Evolutionary conservation across 345 rosid species (phyloP).

Genomic region (Aquilaria sinensis): DNA sequence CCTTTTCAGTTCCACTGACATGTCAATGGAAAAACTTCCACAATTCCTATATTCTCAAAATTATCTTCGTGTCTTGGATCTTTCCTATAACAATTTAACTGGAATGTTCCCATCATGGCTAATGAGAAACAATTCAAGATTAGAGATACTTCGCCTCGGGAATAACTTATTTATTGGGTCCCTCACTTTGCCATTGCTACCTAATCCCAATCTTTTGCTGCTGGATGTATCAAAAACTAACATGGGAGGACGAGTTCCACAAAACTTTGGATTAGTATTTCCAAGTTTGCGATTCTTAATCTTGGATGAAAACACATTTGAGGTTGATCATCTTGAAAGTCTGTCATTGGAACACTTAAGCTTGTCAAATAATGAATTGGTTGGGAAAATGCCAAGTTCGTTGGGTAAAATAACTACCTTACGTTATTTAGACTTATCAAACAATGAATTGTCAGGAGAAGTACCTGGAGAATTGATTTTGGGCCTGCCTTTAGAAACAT

Average conservation of each 20-base stretch:
- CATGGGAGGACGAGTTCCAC: slow-evolving; percentile 9
- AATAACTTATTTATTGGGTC: slow-evolving; percentile 6
- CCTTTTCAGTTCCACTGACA: background rate
- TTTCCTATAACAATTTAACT: background rate
- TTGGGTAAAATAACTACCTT: slow-evolving; percentile 5
- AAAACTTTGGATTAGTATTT: slow-evolving; percentile 4
- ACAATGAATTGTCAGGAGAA: slow-evolving; percentile 14
- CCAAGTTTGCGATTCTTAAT: background rate
- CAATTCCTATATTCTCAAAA: slow-evolving; percentile 12
- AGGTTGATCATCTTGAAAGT: no score
- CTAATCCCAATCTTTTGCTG: no score
- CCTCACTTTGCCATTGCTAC: background rate
- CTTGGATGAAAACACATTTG: no score
- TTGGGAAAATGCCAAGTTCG: slow-evolving; percentile 20
- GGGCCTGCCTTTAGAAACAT: background rate
- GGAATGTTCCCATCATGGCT: slow-evolving; percentile 24
- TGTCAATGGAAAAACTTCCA: background rate
- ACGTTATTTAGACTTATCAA: slow-evolving; percentile 10
- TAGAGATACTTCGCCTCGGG: background rate
- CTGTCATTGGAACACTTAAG: background rate
- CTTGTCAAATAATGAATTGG: slow-evolving; percentile 14
- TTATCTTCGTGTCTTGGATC: slow-evolving; percentile 1
- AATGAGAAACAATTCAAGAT: slow-evolving; percentile 19
- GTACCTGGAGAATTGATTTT: background rate
- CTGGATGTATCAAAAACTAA: slow-evolving; percentile 11